Evolutionary conservation across 2,329 filamentous ascomycete species (phyloP), one percentile per base, ranked within the genome.

Genomic region (Penicillium sp.): DNA sequence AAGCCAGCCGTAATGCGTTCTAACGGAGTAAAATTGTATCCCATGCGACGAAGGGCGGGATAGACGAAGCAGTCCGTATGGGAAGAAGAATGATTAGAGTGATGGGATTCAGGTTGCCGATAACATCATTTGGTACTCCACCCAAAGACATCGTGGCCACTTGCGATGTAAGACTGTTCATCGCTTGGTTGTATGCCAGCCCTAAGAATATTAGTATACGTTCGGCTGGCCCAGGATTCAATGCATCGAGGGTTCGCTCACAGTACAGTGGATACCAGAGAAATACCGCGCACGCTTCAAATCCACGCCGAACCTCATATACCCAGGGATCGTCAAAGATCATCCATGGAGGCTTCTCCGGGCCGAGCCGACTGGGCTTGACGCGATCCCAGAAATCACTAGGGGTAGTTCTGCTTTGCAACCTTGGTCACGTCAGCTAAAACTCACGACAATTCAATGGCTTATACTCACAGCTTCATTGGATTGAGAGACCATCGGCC

Each of bases 311-410:
- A 48, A 92, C 86, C 70, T 93, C 88, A 69, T 91, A 89, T 33
- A 93, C 90, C 89, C 90, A 93, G 52, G 85, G 84, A 64, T 93
- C 90, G 60, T 93, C 90, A 64, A 91, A 92, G 0, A 86, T 89
- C 87, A 93, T 92, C 70, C 70, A 72, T 5, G n/a, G n/a, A 1
- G 70, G 70, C 10, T 66, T 66, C 41, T 53, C 53, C 2, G 61
- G 41, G 0, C 68, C 67, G 6, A 72, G 47, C 3, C 45, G 52
- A 22, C 58, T 66, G 4, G 70, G 70, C 65, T 76, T 81, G 70
- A 68, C 68, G 0, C 51, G 33, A 0, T 68, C 61, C 70, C 69
- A 72, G 51, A 63, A 65, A 9, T 67, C 57, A 9, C 31, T 35
- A 10, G 39, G 39, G 4, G 52, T 9, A 16, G 59, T 62, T 8